phyloP scores from a whole-genome alignment of 164 flowering plant species.

The Protea cynaroides region DNA sequence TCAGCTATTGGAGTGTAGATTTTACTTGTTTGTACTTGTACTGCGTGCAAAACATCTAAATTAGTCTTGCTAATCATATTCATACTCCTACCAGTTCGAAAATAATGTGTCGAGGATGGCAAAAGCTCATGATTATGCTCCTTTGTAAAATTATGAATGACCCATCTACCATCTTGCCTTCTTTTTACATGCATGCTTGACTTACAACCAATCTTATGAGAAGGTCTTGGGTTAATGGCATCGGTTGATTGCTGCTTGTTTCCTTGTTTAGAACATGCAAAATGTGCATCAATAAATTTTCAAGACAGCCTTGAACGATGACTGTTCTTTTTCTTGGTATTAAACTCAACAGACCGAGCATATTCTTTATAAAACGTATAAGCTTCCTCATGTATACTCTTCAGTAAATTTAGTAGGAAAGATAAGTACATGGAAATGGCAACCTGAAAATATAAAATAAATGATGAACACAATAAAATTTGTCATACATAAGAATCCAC shows the following conservation, averaged over 20 bases:
- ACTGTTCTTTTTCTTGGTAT: conserved; percentile 41
- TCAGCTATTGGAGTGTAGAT: conserved; percentile 46
- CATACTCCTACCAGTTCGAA: conserved; percentile 38
- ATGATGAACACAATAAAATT: too few species aligned
- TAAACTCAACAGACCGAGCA: conserved; percentile 48
- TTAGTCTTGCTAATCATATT: conserved; percentile 2
- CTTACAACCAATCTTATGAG: conserved; percentile 44
- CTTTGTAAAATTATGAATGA: conserved; percentile 41
- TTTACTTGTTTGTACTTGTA: conserved; percentile 36
- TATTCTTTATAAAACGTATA: conserved; percentile 47
- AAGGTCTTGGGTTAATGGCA: conserved; percentile 33
- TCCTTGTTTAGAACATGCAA: conserved; percentile 62
- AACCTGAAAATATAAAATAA: too few species aligned
- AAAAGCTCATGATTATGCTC: conserved; percentile 62
- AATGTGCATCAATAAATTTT: conserved; percentile 52
- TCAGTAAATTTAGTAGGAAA: conserved; percentile 7
- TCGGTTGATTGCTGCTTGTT: conserved; percentile 36
- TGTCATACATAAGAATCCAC: too few species aligned
- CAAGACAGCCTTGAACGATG: conserved; percentile 43
- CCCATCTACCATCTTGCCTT: conserved; percentile 48
- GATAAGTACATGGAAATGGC: too few species aligned
- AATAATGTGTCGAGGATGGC: conserved; percentile 47
- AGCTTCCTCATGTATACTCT: conserved; percentile 31
- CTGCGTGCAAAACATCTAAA: conserved; percentile 42
- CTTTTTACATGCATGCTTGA: conserved; percentile 62